A percentile compares a stretch with the other conserved stretches of the same genome.
These are phyloP conservation scores for Hypsizygus marmoreus DNA, from an alignment of 768 basidiomycete species.

Conservation along the genomic window DNA sequence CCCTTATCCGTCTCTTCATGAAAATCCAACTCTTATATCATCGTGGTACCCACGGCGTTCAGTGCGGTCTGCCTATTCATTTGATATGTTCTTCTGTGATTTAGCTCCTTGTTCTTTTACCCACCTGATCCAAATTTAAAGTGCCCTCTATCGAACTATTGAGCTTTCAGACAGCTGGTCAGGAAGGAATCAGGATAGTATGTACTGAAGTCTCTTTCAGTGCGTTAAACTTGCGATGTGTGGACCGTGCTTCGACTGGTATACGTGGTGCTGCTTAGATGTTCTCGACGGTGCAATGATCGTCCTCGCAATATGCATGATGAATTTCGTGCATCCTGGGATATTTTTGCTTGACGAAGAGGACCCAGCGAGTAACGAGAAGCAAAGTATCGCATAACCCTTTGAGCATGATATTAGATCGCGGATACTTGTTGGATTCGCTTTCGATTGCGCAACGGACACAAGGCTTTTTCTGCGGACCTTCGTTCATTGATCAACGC, in stretches of 20 bases:
- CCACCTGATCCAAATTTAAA: constrained; percentile 26
- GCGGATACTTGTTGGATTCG: too few species aligned
- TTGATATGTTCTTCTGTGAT: constrained; percentile 31
- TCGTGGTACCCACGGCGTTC: too few species aligned
- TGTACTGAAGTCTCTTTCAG: constrained; percentile 49
- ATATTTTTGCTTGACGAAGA: constrained; percentile 26
- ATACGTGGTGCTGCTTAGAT: constrained; percentile 29
- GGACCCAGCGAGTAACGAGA: too few species aligned
- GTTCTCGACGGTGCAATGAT: constrained; percentile 49
- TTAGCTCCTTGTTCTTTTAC: not conserved
- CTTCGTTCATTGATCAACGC: too few species aligned
- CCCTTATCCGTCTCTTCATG: too few species aligned
- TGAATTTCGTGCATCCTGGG: constrained; percentile 48
- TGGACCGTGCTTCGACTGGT: not conserved
- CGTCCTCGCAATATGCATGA: constrained; percentile 39
- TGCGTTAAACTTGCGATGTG: constrained; percentile 8
- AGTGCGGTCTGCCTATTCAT: constrained; percentile 46
- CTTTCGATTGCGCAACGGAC: too few species aligned
- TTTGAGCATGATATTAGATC: too few species aligned
- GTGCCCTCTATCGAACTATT: constrained; percentile 53
- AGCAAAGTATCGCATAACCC: too few species aligned
- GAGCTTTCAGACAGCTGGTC: constrained; percentile 55
- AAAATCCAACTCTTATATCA: too few species aligned
- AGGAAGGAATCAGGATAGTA: constrained; percentile 52
- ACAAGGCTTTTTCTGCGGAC: too few species aligned